Evolutionary conservation across 345 rosid genomes (phyloP), one percentile per base, ranked within the genome.

Genomic region (Eucalyptus leucophloia): DNA sequence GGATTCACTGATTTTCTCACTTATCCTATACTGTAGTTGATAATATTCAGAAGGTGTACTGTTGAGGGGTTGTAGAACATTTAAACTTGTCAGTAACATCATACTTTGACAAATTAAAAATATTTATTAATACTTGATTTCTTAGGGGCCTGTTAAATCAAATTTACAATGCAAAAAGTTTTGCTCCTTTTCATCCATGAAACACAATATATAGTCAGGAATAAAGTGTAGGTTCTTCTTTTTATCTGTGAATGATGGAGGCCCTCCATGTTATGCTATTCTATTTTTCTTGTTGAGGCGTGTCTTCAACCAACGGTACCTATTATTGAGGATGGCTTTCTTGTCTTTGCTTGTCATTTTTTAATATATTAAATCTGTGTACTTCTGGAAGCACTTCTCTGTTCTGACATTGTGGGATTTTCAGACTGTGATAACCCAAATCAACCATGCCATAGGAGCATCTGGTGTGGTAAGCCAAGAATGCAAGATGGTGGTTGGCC

Each of bases 381-480:
- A 26, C 30, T 77, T 77, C 85, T 77, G 24, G 88, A 77, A 77
- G 47, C 15, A 23, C 85, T 77, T 77, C 85, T 44, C 51, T 62
- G 86, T 85, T 86, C 47, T 83, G 51, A 89, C 80, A 44, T 80
- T 23, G 86, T 86, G 49, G 87, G 26, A 32, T 88, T 91, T 91
- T 60, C 91, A 97, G 99, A 89, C 93, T 56, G 88, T 96, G 51
- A 94, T 97, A 90, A 90, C 98, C 44, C 96, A 96, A 95, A 95
- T 95, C 90, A 97, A 97, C 92, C 96, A 94, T 88, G 99, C 96
- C 80, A 97, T 97, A 89, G 99, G 98, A 93, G 97, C 99, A 45
- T 90, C 94, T 83, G 99, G 98, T 67, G 69, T 96, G 86, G 93
- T 93, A 87, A 96, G 97, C 94, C 96, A 91, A 50, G 96, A 97